phyloP scores from a whole-genome alignment of 2,329 filamentous ascomycete species.

The Colletotrichum acutatum region DNA sequence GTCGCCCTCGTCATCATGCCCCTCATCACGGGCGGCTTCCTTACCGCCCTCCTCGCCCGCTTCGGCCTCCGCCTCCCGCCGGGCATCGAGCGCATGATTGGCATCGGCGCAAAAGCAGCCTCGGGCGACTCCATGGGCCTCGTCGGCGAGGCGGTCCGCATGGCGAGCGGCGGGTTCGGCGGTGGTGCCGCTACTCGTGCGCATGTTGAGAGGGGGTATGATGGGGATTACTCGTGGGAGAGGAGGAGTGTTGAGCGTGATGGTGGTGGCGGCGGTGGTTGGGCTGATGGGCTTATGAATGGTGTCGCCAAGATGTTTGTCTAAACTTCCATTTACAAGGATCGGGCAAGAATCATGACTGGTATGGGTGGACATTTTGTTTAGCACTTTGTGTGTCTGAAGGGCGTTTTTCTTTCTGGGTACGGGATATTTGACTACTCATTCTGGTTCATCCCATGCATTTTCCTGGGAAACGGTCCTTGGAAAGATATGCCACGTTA shows the following conservation, averaged over 20 bases:
- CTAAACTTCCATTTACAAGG: conserved; percentile 36
- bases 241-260: conserved; percentile 48
- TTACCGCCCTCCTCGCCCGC: conserved; percentile 80
- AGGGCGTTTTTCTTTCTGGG: background rate
- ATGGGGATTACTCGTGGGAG: conserved; percentile 51
- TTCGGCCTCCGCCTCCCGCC: conserved; percentile 83
- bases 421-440: background rate
- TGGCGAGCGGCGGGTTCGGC: conserved; percentile 54
- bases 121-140: conserved; percentile 60
- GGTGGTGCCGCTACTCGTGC: conserved; percentile 41
- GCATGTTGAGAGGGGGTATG: conserved; percentile 47
- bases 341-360: background rate
- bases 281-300: conserved; percentile 48
- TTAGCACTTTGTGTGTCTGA: background rate
- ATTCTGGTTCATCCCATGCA: conserved; percentile 15
- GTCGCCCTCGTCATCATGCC: conserved; percentile 90
- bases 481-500: background rate
- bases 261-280: conserved; percentile 30
- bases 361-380: background rate
- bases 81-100: conserved; percentile 68
- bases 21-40: conserved; percentile 83
- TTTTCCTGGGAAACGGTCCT: background rate
- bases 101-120: conserved; percentile 61
- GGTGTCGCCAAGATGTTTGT: conserved; percentile 57
- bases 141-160: conserved; percentile 65